Conservation (phyloP, 2,329 filamentous ascomycete genomes). For the Scytalidium lignicola region DNA sequence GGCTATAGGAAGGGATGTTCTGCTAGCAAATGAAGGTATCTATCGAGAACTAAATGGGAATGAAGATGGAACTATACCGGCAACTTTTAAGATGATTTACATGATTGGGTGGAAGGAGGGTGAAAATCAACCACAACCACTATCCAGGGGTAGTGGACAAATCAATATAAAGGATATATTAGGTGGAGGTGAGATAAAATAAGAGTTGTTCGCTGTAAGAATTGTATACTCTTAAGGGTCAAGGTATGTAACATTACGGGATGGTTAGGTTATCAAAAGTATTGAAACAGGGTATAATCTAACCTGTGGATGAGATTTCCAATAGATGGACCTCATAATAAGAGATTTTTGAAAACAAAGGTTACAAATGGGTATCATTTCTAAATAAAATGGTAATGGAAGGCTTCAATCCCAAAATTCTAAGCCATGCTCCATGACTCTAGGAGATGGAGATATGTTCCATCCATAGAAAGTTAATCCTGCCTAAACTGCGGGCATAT, state of each 20-base stretch:
- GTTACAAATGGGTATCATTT: too few species aligned
- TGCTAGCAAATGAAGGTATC: constrained; percentile 83
- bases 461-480: too few species aligned
- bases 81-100: constrained; percentile 92
- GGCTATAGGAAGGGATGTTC: constrained; percentile 70
- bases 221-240: neutral
- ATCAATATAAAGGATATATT: constrained; percentile 83
- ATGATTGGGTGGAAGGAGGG: constrained; percentile 99
- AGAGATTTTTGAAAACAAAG: too few species aligned
- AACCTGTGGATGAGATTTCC: too few species aligned
- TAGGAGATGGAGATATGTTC: too few species aligned
- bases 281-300: too few species aligned
- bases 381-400: too few species aligned
- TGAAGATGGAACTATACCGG: constrained; percentile 69
- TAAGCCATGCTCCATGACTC: too few species aligned
- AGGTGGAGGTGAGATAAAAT: constrained; percentile 27
- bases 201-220: constrained; percentile 2
- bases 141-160: constrained; percentile 78
- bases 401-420: too few species aligned
- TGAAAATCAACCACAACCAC: constrained; percentile 69
- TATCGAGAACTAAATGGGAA: constrained; percentile 86
- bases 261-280: too few species aligned
- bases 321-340: too few species aligned
- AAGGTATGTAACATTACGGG: neutral
- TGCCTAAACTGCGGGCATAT: too few species aligned